phyloP scores from a whole-genome alignment of 805 yeast genomes.

The Jamesozyma spencerorum region DNA sequence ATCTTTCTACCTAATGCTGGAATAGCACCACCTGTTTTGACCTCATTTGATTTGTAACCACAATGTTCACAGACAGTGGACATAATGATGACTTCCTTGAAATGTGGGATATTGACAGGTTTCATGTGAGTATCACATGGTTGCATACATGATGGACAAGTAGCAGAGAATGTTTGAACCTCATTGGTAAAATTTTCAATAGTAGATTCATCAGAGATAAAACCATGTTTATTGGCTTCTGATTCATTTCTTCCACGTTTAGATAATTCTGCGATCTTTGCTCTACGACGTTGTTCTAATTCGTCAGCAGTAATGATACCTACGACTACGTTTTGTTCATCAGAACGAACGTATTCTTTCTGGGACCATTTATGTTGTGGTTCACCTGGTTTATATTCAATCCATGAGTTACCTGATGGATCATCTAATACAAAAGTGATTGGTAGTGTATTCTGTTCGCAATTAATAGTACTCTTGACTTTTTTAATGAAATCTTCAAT shows the following conservation, averaged over 20 bases:
- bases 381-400: constrained; percentile 80
- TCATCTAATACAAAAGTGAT: constrained; percentile 75
- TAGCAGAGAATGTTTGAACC: constrained; percentile 85
- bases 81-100: constrained; percentile 95
- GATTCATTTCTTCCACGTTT: constrained; percentile 32
- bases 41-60: constrained; percentile 95
- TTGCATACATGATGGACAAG: constrained; percentile 78
- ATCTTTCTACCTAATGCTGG: constrained; percentile 77
- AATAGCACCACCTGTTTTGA: constrained; percentile 95
- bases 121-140: constrained; percentile 93
- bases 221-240: constrained; percentile 32
- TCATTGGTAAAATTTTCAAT: constrained; percentile 82
- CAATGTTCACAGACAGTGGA: constrained; percentile 86
- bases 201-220: constrained; percentile 61
- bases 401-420: constrained; percentile 97
- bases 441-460: constrained; percentile 62
- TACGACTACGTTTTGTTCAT: constrained; percentile 76
- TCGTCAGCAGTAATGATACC: constrained; percentile 66
- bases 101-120: constrained; percentile 91
- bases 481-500: constrained; percentile 60
- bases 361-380: constrained; percentile 85
- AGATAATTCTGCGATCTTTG: constrained; percentile 26
- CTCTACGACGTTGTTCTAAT: constrained; percentile 34
- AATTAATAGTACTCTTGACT: constrained; percentile 52
- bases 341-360: constrained; percentile 70